phyloP scores from a whole-genome alignment of 305 asterid genomes.

The Rubia tinctorum region DNA sequence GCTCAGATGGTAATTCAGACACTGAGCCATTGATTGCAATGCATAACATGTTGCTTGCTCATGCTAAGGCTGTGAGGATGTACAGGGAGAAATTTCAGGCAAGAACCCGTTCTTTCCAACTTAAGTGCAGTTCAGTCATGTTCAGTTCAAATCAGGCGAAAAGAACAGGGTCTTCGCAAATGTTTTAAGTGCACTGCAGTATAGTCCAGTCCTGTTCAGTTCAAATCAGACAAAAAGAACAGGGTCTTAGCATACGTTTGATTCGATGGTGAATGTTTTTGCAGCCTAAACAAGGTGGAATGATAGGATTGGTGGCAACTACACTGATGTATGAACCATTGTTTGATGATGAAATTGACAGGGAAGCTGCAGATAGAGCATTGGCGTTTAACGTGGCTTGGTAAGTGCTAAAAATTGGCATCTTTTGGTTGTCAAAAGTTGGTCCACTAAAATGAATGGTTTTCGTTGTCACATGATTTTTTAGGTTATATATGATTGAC shows the following conservation, averaged over 20 bases:
- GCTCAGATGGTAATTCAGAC: constrained; percentile 71
- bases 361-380: constrained; percentile 69
- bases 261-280: constrained; percentile 11
- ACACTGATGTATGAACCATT: constrained; percentile 62
- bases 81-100: constrained; percentile 61
- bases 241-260: not conserved
- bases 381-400: constrained; percentile 68
- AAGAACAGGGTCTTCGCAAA: no score
- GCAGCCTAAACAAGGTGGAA: constrained; percentile 63
- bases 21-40: constrained; percentile 59
- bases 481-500: not conserved
- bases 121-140: not conserved
- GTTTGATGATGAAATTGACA: constrained; percentile 35
- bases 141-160: no score
- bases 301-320: constrained; percentile 43
- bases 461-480: not conserved
- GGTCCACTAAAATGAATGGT: not conserved
- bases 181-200: no score
- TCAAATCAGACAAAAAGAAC: not conserved
- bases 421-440: not conserved
- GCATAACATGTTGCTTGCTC: constrained; percentile 76
- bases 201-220: not conserved
- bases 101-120: constrained; percentile 5
- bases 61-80: constrained; percentile 65
- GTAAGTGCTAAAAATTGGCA: constrained; percentile 36